These are phyloP conservation scores for Fraxinus xanthoxyloides DNA, from an alignment of 305 asterid species.

Conservation along the genomic window DNA sequence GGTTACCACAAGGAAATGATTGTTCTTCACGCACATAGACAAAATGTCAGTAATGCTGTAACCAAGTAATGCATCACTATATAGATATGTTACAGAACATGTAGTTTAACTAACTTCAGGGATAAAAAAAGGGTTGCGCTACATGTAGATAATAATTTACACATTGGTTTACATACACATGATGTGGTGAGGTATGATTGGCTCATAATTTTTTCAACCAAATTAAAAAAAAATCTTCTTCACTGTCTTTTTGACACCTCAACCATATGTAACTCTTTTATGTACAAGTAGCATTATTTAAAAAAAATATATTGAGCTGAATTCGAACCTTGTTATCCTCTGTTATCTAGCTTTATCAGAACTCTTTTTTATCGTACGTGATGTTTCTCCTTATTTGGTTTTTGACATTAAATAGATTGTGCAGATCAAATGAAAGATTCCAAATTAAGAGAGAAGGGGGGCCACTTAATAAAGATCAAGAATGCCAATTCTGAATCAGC, in stretches of 20 bases:
- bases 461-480: slow-evolving; percentile 38
- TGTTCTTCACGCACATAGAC: background rate
- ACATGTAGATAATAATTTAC: too few species aligned
- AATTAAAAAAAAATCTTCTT: too few species aligned
- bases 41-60: background rate
- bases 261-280: too few species aligned
- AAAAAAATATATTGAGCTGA: slow-evolving; percentile 25
- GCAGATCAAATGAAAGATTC: slow-evolving; percentile 31
- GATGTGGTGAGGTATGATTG: too few species aligned
- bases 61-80: background rate
- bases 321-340: background rate
- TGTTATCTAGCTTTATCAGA: background rate
- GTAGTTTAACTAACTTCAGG: slow-evolving; percentile 29
- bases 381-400: background rate
- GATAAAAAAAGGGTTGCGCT: slow-evolving; percentile 14
- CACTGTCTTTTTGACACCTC: too few species aligned
- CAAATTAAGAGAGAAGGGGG: slow-evolving; percentile 34
- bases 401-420: slow-evolving; percentile 15
- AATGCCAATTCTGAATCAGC: slow-evolving; percentile 17
- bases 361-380: background rate
- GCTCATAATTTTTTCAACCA: too few species aligned
- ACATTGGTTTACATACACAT: too few species aligned
- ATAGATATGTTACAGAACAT: slow-evolving; percentile 1
- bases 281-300: too few species aligned
- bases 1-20: background rate